Base-by-base conservation (phyloP, 257 asterid species). In the Solanum peruvianum region DNA sequence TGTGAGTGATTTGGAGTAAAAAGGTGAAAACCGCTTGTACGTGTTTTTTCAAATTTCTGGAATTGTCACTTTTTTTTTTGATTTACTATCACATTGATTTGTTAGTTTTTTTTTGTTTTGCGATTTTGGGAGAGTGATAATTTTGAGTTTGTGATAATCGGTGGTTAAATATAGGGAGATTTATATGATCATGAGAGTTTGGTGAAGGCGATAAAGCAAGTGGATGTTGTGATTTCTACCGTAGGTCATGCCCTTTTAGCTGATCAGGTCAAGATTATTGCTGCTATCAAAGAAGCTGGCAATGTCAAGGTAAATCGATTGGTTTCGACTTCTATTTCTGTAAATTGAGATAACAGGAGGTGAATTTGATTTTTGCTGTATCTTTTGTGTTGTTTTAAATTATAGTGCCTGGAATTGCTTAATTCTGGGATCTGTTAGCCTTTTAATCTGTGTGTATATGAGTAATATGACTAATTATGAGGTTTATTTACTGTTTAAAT, bases 221-320 rank as follows among this genome's bases (percentile, higher is more conserved):
- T 92, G 83, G 96, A 93, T 88, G 95, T 94, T 69, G 98, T 94
- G 11, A 92, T 93, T 41, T 94, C 98, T 11, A 86, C 93, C 1
- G 93, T 93, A n/a, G 96, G 98, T 1, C 87, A 86, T 39, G 14
- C 83, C 33, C 98, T 92, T 56, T 71, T 93, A 42, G 88, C 77
- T 5, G 95, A 93, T 88, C 98, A 94, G 70, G 82, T 25, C 6
- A 92, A 93, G 90, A 91, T 94, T 83, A 91, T 93, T 90, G 93
- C 89, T 84, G 96, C 96, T 7, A 93, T 94, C 41, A 94, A 93
- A 83, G 94, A 94, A 80, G 96, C 98, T 49, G 95, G 98, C 45
- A 93, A 93, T 87, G 86, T 94, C 31, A 93, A 94, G 98, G 96
- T 94, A 2, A 8, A 8, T 44, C 1, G 25, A 44, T 18, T 62